Evolutionary conservation across 495 filamentous ascomycete genomes (phyloP), one percentile per base, ranked within the genome.

Genomic region (Terfezia claveryi): DNA sequence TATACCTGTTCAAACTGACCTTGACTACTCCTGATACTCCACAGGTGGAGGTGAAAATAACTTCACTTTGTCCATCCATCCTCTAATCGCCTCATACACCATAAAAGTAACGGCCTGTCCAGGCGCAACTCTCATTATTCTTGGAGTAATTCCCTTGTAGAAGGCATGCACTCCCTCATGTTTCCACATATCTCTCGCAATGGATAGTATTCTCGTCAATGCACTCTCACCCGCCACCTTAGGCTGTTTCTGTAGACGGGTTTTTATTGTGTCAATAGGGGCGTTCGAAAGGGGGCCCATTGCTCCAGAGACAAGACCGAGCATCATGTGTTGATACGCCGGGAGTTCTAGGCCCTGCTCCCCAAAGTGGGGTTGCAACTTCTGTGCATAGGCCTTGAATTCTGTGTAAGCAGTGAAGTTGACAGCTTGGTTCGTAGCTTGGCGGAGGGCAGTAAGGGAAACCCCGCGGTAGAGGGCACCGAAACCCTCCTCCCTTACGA

Each of bases 221-320:
- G 88, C 87, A 1, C 77, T 81, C 61, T 88, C 80, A 12, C 91
- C 92, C 20, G 78, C 74, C 70, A 82, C 76, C 1, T 80, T 86
- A 10, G 85, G 85, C 56, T 78, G 92, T 69, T 84, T 89, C 71
- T 99, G 91, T 64, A 99, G 71, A 10, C 91, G 72, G 27, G 91
- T 99, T 78, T 99, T 98, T 72, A 99, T 96, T 46, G 91, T 99
- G 67, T 99, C 91, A 66, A 99, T 96, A 16, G 91, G 91, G 7
- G 91, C 91, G 67, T 99, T 99, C 57, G 81, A 86, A 59, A 99
- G 74, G 49, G 91, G 91, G 0, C 91, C 91, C 76, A 96, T 91
- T 41, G 92, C 91, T 56, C 91, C 91, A 53, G 79, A 85, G 38
- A 96, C 80, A 38, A 99, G 73, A 20, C 91, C 91, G 60, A 96